Base-by-base conservation (phyloP, 306 rosid species). In the Vigna reflexopilosa region DNA sequence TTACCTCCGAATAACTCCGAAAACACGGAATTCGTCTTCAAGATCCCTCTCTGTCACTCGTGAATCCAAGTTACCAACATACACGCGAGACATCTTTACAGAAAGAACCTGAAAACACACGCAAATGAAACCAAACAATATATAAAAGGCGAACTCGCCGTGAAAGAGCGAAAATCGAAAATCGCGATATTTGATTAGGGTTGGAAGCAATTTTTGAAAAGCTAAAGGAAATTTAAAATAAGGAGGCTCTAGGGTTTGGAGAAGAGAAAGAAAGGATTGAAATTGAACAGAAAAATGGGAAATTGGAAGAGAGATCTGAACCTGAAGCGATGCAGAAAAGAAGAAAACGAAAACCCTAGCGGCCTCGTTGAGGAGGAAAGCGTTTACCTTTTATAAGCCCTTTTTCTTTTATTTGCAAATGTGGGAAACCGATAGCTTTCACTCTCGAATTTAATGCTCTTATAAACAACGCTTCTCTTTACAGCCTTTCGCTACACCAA, bases 1-100 rank as follows among this genome's bases (percentile, higher is more conserved):
- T 3, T 86, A 96, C 99, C 99, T 96, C 76, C 98, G 86, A 11
- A 96, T 96, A 77, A 91, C 97, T 83, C 99, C 99, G 69, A 85
- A 96, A 32, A 83, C 89, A 62, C 96, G 99, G 77, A 96, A 96
- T 81, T 93, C 99, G 66, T 96, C 99, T 77, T 96, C 99, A 10
- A 96, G 97, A 26, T 96, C 99, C 34, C 97, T 89, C 89, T 96
- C 99, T 1, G 93, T 75, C 17, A 96, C 99, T 75, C 99, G 80
- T 9, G 98, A 91, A 79, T 93, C 97, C 77, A 96, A 69, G 77
- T 96, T 96, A 70, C 99, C 99, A 17, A 96, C 96, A 71, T 96
- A 96, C 13, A 96, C 98, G 26, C 99, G 98, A 84, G 99, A 90
- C 99, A 96, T 91, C 68, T 72, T 86, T 40, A 13, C 86, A 16